Conservation (phyloP, 1,139 yeast genomes). For the Hemisphaericaspora subhashii region DNA sequence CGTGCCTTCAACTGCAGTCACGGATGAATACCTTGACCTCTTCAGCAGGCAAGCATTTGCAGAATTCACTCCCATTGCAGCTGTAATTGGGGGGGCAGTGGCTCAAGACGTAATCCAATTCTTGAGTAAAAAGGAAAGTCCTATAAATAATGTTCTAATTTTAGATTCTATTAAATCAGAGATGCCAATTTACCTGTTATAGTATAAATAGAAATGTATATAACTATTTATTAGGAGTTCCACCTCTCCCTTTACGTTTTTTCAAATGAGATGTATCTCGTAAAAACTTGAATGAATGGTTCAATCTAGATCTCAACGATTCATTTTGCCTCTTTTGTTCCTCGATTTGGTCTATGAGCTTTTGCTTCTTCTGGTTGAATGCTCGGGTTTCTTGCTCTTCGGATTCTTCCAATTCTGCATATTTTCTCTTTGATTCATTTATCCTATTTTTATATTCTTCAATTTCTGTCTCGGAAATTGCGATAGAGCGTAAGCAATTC, state of each 20-base stretch:
- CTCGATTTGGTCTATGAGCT: constrained; percentile 23
- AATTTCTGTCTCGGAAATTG: constrained; percentile 50
- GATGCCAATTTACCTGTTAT: constrained; percentile 72
- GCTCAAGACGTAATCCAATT: constrained; percentile 91
- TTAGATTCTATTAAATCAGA: constrained; percentile 70
- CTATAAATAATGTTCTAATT: constrained; percentile 77
- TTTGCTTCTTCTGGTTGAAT: constrained; percentile 24
- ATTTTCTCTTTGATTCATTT: constrained; percentile 28
- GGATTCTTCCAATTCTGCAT: constrained; percentile 25
- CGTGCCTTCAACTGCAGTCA: constrained; percentile 38
- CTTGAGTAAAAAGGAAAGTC: constrained; percentile 73
- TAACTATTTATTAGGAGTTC: constrained; percentile 30
- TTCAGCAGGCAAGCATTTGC: constrained; percentile 56
- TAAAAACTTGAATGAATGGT: constrained; percentile 37
- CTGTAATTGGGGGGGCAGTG: constrained; percentile 84
- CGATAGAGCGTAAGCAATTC: constrained; percentile 56
- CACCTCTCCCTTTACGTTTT: constrained; percentile 44
- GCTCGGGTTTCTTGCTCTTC: constrained; percentile 23
- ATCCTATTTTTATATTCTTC: constrained; percentile 29
- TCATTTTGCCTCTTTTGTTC: constrained; percentile 25
- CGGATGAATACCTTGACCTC: constrained; percentile 36
- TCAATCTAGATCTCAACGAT: constrained; percentile 29
- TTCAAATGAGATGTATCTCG: constrained; percentile 44
- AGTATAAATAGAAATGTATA: constrained; percentile 8
- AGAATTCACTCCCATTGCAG: constrained; percentile 83